Base-by-base conservation (phyloP, 2,329 filamentous ascomycete genomes). In the Aspergillus sclerotialis region DNA sequence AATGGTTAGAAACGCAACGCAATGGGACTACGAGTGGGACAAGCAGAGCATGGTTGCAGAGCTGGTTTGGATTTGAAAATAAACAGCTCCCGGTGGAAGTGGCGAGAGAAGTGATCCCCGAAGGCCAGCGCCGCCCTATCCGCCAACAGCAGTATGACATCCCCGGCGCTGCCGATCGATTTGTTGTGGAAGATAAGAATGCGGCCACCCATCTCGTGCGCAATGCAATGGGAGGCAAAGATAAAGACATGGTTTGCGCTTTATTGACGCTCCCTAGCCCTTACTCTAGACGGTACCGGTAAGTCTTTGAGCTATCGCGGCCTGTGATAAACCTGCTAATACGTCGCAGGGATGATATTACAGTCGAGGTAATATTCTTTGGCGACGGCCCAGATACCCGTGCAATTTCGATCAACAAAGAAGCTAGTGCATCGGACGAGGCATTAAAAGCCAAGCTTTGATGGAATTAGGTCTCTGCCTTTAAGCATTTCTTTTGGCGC, bases 321-420 rank as follows among this genome's bases (percentile, higher is more conserved):
- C 2, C 14, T 8, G 4, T 25, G 10, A 21, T 28, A n/a, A 17
- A n/a, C n/a, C 30, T n/a, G 19, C 40, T 40, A 40, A 52, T 51
- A 30, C 50, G 55, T 30, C 54, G 62, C 40, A 90, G 87, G 48
- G 92, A 98, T 57, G 92, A 98, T 58, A 68, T 98, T 43, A 98
- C 92, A 0, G 90, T 98, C 11, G 87, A 98, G 61, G 92, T 98
- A 41, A 94, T 98, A 55, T 98, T 98, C 73, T 98, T 98, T 52
- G 92, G 92, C 40, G 78, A 94, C 48, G 78, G 82, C 23, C 55
- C 80, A 34, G 80, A 80, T 57, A 83, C 75, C 18, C 88, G 89
- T 23, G 81, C 82, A 43, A 82, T 96, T 4, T 76, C 82, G 4
- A 61, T 94, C 38, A 98, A 96, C 62, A 71, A 82, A 44, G 90